Evolutionary conservation across 2,329 filamentous ascomycete genomes (phyloP), one percentile per base, ranked within the genome.

Genomic region (Ophiostoma angusticollis): DNA sequence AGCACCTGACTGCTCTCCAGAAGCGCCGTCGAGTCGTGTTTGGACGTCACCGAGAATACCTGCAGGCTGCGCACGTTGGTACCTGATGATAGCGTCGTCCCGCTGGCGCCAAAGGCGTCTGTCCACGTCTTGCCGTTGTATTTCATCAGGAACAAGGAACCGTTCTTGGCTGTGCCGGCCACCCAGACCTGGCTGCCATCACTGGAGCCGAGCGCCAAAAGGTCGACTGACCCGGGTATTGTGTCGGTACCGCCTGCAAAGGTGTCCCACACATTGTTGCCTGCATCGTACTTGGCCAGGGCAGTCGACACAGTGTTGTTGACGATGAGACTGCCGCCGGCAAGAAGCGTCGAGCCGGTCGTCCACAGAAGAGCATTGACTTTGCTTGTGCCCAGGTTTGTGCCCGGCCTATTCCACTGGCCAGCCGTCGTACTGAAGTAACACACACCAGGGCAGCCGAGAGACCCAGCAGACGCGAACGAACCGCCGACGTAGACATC

Each of bases 401-500:
- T 73, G 8, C 85, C 86, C 12, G 86, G 82, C 27, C 80, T 74
- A 51, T 70, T 80, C 89, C 89, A 98, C 51, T 87, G 80, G 12
- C 69, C 71, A 5, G 69, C 68, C 7, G 72, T 63, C 2, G 78
- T 74, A 53, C 81, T 78, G 61, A 83, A 93, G 43, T 80, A 65
- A 59, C 91, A 98, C 18, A 98, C 72, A 33, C 75, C 78, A 4
- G 80, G 77, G 55, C 91, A 98, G 30, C 74, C 78, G 22, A 96
- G 70, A 5, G 80, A 79, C 21, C 91, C 91, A 14, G 86, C 91
- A 23, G 72, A 74, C n/a, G 74, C 66, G 53, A 96, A 98, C 9
- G 72, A 75, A 23, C 91, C 91, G 27, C 81, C 89, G 23, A 98
- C 81, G 53, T 82, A 98, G 11, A 98, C 68, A 36, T 91, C 76